These are phyloP conservation scores for Omphalea diandra DNA, from an alignment of 441 rosid species.

Conservation along the genomic window DNA sequence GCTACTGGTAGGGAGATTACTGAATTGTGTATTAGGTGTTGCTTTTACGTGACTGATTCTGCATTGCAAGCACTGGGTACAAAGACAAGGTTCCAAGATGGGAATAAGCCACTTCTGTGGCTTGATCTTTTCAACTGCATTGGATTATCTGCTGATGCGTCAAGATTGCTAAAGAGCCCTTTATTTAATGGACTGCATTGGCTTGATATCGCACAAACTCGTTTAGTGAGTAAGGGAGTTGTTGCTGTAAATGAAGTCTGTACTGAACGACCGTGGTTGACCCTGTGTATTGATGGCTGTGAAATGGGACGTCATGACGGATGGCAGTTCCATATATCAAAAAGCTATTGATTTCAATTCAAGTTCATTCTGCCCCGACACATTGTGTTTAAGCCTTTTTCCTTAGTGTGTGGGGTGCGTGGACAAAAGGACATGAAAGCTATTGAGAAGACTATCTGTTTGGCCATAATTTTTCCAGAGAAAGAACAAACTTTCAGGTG, in stretches of 20 bases:
- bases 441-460: too few species aligned
- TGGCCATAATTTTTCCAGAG: too few species aligned
- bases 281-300: constrained; percentile 58
- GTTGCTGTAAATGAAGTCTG: constrained; percentile 20
- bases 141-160: constrained; percentile 41
- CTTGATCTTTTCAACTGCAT: constrained; percentile 58
- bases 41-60: constrained; percentile 51
- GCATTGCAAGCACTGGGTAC: constrained; percentile 46
- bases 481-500: too few species aligned
- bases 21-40: constrained; percentile 52
- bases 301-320: constrained; percentile 69
- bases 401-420: not conserved
- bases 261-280: constrained; percentile 55
- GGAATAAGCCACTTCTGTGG: constrained; percentile 41
- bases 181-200: constrained; percentile 52
- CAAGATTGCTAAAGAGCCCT: constrained; percentile 43
- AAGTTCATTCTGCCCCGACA: not conserved
- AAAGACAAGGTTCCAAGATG: constrained; percentile 34
- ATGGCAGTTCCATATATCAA: constrained; percentile 49
- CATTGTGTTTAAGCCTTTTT: not conserved
- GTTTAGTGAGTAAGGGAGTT: constrained; percentile 31
- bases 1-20: constrained; percentile 40
- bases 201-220: constrained; percentile 55
- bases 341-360: not conserved
- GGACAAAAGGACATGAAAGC: not conserved